Percentiles rank a stretch among this genome's conserved stretches.
These are phyloP conservation scores for Cyclostephanos tholiformis DNA, from an alignment of 108 stramenopile genomes.

Conservation along the genomic window DNA sequence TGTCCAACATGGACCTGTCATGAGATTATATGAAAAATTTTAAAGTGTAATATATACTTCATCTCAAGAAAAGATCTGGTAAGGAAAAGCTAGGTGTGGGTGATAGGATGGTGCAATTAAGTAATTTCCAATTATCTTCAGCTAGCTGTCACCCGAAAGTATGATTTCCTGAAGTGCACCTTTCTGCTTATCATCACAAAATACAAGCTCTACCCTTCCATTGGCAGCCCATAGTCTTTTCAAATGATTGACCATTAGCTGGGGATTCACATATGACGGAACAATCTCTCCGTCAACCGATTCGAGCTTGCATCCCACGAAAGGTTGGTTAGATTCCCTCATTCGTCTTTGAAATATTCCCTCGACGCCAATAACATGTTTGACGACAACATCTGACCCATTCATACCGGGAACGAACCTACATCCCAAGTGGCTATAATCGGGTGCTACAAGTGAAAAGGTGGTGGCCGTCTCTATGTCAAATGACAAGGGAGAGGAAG, in stretches of 20 bases:
- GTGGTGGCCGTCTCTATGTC: slow-evolving; percentile 63
- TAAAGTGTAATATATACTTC: no score
- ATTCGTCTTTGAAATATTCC: slow-evolving; percentile 64
- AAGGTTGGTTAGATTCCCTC: slow-evolving; percentile 30
- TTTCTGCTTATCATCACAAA: slow-evolving; percentile 65
- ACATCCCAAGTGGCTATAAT: slow-evolving; percentile 67
- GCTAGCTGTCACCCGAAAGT: neutral
- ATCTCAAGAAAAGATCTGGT: no score
- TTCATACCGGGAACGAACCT: slow-evolving; percentile 55
- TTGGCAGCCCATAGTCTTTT: slow-evolving; percentile 73
- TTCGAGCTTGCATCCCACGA: slow-evolving; percentile 59
- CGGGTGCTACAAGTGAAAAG: slow-evolving; percentile 62
- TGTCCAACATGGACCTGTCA: no score
- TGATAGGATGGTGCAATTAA: neutral
- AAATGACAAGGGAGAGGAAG: slow-evolving; percentile 46
- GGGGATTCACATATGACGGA: slow-evolving; percentile 73
- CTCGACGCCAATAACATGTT: slow-evolving; percentile 66
- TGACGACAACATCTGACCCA: slow-evolving; percentile 61
- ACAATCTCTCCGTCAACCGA: slow-evolving; percentile 82
- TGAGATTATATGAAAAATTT: no score
- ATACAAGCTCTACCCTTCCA: slow-evolving; percentile 62
- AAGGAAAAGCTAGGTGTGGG: neutral
- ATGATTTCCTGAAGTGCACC: slow-evolving; percentile 22
- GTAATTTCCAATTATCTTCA: neutral
- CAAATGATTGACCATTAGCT: slow-evolving; percentile 75